phyloP scores from a whole-genome alignment of 257 asterid genomes.

The Jasminum sambac region DNA sequence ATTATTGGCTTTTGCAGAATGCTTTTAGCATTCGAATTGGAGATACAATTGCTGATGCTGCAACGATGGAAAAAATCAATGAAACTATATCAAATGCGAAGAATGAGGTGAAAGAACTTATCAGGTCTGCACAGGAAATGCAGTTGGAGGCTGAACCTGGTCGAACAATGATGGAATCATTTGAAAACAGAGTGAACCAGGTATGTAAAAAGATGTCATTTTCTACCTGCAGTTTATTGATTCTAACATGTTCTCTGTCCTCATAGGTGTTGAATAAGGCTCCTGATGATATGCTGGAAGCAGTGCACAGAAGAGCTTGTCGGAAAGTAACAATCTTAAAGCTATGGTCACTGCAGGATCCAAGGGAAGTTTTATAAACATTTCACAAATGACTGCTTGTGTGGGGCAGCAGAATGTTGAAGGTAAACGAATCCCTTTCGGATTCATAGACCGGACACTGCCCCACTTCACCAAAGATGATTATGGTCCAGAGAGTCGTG shows the following conservation, averaged over 20 bases:
- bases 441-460: conserved; percentile 83
- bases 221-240: conserved; percentile 13
- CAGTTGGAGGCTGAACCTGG: conserved; percentile 98
- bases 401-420: conserved; percentile 99
- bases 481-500: conserved; percentile 99
- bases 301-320: conserved; percentile 93
- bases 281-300: conserved; percentile 99
- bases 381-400: conserved; percentile 99
- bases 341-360: conserved; percentile 99
- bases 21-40: conserved; percentile 98
- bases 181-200: conserved; percentile 98
- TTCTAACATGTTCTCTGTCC: conserved; percentile 22
- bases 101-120: conserved; percentile 84
- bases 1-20: conserved; percentile 96
- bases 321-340: conserved; percentile 96
- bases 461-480: conserved; percentile 96
- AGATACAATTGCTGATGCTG: conserved; percentile 97
- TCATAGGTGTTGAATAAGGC: conserved; percentile 95
- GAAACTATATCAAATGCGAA: conserved; percentile 86
- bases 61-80: conserved; percentile 82
- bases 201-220: conserved; percentile 33
- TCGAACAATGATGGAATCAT: conserved; percentile 94
- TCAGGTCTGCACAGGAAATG: conserved; percentile 69
- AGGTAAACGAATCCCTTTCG: conserved; percentile 98
- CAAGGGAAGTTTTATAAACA: conserved; percentile 97